A percentile compares a stretch with the other conserved stretches of the same genome.
Conservation (phyloP, 2,329 filamentous ascomycete species). For the Laburnicola sp. region DNA sequence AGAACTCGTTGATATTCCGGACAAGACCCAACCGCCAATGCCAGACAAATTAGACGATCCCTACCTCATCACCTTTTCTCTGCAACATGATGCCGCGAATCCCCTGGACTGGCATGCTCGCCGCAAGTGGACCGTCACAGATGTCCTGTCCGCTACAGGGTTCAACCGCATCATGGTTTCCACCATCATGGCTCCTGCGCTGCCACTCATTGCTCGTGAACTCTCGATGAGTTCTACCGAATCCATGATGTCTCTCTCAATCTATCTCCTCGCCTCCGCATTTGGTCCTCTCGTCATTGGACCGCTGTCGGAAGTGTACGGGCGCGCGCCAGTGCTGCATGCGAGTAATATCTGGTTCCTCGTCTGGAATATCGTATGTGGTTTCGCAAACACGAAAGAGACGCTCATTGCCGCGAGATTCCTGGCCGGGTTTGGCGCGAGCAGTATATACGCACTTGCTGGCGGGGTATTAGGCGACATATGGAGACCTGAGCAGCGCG, state of each 20-base stretch:
- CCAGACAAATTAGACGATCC: slow-evolving; percentile 16
- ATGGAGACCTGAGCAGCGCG: slow-evolving; percentile 30
- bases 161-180: slow-evolving; percentile 38
- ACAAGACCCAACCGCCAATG: neutral
- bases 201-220: slow-evolving; percentile 25
- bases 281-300: slow-evolving; percentile 35
- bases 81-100: slow-evolving; percentile 18
- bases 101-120: slow-evolving; percentile 27
- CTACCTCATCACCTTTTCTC: slow-evolving; percentile 23
- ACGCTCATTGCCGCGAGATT: slow-evolving; percentile 30
- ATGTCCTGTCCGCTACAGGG: slow-evolving; percentile 27
- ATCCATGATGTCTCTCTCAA: slow-evolving; percentile 30
- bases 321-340: slow-evolving; percentile 26
- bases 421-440: slow-evolving; percentile 31
- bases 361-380: slow-evolving; percentile 32
- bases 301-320: slow-evolving; percentile 35
- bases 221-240: slow-evolving; percentile 28
- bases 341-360: slow-evolving; percentile 31
- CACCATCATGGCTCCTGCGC: slow-evolving; percentile 36
- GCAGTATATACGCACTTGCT: slow-evolving; percentile 26
- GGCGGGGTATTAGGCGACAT: slow-evolving; percentile 31
- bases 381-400: slow-evolving; percentile 29
- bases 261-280: slow-evolving; percentile 34
- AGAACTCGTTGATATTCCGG: slow-evolving; percentile 3
- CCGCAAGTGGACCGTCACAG: slow-evolving; percentile 27